These are phyloP conservation scores for Lophiotrema nucula DNA, from an alignment of 495 filamentous ascomycete genomes.

Conservation along the genomic window DNA sequence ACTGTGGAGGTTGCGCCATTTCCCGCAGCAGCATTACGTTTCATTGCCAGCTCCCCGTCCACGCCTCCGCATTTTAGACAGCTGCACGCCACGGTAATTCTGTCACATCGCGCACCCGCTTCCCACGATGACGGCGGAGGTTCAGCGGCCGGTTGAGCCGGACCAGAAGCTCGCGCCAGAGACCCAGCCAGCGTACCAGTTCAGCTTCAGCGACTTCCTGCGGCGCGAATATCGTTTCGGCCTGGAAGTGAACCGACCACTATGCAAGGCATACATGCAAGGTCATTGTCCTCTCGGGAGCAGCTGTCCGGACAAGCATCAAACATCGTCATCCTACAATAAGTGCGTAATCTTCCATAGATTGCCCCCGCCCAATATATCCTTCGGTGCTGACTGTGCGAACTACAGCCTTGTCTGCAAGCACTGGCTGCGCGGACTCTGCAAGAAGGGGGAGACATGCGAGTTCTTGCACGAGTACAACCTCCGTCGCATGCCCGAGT, in stretches of 20 bases:
- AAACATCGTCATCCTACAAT: slow-evolving; percentile 40
- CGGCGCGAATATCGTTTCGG: slow-evolving; percentile 66
- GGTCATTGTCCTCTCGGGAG: slow-evolving; percentile 77
- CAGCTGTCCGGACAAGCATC: slow-evolving; percentile 62
- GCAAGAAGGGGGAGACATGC: slow-evolving; percentile 93
- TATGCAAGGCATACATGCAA: slow-evolving; percentile 76
- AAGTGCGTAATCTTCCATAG: slow-evolving; percentile 31
- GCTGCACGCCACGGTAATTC: too few species aligned
- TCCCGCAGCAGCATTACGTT: too few species aligned
- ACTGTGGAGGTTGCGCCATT: too few species aligned
- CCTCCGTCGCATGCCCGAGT: slow-evolving; percentile 95
- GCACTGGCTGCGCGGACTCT: slow-evolving; percentile 95
- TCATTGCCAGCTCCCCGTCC: too few species aligned
- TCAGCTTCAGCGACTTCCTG: slow-evolving; percentile 46
- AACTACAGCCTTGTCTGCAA: slow-evolving; percentile 82
- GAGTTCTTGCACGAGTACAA: slow-evolving; percentile 99
- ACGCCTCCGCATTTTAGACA: too few species aligned
- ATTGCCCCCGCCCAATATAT: background rate
- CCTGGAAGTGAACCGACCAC: slow-evolving; percentile 66
- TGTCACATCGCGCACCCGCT: too few species aligned
- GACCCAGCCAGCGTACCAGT: slow-evolving; percentile 31
- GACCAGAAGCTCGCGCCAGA: slow-evolving; percentile 35
- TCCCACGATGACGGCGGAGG: slow-evolving; percentile 23
- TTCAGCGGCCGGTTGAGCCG: slow-evolving; percentile 11
- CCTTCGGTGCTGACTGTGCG: slow-evolving; percentile 9